phyloP scores from a whole-genome alignment of 306 rosid genomes.

The Sesbania bispinosa region DNA sequence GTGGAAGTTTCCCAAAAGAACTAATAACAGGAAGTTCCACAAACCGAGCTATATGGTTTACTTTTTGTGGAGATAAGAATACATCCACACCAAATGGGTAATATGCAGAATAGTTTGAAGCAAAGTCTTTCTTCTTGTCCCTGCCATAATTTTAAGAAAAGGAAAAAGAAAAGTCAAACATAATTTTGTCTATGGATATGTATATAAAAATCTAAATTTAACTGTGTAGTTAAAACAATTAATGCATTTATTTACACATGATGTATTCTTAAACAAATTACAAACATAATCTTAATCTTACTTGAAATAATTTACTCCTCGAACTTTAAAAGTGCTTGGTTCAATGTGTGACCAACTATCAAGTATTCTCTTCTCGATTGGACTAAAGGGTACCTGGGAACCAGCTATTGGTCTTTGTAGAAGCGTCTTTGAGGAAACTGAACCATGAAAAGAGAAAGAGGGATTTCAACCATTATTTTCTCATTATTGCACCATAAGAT shows the following conservation, averaged over 20 bases:
- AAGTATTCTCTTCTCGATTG: constrained; percentile 80
- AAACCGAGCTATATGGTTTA: constrained; percentile 78
- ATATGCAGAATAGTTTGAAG: constrained; percentile 75
- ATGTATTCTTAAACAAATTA: constrained; percentile 20
- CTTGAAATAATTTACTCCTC: constrained; percentile 79
- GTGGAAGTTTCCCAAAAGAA: constrained; percentile 61
- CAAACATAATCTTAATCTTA: constrained; percentile 34
- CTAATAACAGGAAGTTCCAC: constrained; percentile 67
- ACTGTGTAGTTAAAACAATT: not conserved
- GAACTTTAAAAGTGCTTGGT: constrained; percentile 76
- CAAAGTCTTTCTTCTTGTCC: constrained; percentile 90
- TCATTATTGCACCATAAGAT: not conserved
- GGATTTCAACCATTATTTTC: not conserved
- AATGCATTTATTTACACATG: not conserved
- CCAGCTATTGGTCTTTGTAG: constrained; percentile 88
- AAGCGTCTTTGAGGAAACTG: constrained; percentile 84
- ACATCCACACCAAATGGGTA: constrained; percentile 94
- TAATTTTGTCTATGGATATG: not conserved
- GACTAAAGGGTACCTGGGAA: constrained; percentile 91
- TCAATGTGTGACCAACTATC: constrained; percentile 91
- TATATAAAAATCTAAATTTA: not conserved
- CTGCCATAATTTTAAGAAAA: no score
- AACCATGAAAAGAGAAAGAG: constrained; percentile 20
- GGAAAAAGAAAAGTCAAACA: constrained; percentile 22
- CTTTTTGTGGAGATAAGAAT: constrained; percentile 80